Conservation (phyloP, 208 protist species). For the Crithidia fasciculata region DNA sequence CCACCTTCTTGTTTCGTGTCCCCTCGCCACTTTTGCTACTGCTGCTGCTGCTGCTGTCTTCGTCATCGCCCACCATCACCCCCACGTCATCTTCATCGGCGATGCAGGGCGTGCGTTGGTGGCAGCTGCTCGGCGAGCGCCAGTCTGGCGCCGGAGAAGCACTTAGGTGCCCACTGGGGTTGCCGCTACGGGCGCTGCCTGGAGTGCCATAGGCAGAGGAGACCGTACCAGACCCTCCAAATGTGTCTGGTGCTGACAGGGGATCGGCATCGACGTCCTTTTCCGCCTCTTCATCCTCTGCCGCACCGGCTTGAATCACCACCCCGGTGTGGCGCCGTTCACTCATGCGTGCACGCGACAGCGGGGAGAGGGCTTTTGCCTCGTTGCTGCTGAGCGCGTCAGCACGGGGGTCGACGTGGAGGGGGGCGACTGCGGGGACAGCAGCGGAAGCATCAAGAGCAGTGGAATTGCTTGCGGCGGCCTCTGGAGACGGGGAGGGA, state of each 20-base stretch:
- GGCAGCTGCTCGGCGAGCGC: slow-evolving; percentile 60
- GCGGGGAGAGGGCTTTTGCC: not conserved
- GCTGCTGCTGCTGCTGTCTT: not conserved
- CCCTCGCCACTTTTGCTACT: too few species aligned
- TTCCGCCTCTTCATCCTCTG: slow-evolving; percentile 10
- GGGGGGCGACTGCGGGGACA: too few species aligned
- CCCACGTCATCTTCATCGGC: slow-evolving; percentile 67
- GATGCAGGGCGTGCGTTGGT: slow-evolving; percentile 83
- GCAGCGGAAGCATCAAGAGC: too few species aligned
- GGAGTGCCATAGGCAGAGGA: too few species aligned
- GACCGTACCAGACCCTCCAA: too few species aligned
- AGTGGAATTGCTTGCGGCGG: not conserved
- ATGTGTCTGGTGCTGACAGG: too few species aligned
- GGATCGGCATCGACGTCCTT: slow-evolving; percentile 9
- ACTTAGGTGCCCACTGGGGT: not conserved
- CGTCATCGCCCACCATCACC: slow-evolving; percentile 28
- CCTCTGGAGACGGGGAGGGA: slow-evolving; percentile 11
- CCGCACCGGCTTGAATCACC: slow-evolving; percentile 15
- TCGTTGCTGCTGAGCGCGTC: not conserved
- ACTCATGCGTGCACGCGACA: not conserved
- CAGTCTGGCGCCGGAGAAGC: slow-evolving; percentile 30
- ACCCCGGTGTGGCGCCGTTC: slow-evolving; percentile 15
- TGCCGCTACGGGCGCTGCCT: not conserved
- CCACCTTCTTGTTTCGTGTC: too few species aligned
- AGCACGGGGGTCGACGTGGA: not conserved